Evolutionary conservation across 192 early-diverging fungal genomes (phyloP).

Genomic region (Coemansia sp.): DNA sequence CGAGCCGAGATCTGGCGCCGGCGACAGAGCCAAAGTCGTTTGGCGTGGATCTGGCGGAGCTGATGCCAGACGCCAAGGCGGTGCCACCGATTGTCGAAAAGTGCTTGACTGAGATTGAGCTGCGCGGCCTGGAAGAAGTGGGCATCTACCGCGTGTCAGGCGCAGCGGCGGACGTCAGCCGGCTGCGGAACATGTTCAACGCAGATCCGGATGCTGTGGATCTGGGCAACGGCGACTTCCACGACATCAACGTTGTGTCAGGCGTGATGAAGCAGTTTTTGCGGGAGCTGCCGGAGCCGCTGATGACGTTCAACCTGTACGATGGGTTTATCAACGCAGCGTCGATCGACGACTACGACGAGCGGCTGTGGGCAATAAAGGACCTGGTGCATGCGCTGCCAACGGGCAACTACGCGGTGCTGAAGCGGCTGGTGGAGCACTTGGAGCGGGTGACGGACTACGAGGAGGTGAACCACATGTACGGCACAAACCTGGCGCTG

Average conservation of each 20-base stretch:
- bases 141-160: conserved; percentile 77
- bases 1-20: conserved; percentile 2
- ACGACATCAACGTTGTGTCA: conserved; percentile 81
- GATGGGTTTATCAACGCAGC: conserved; percentile 78
- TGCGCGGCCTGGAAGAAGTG: conserved; percentile 69
- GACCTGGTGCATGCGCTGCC: conserved; percentile 65
- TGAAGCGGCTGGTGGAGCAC: conserved; percentile 72
- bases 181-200: conserved; percentile 63
- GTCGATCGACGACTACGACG: conserved; percentile 68
- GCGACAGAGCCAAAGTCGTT: conserved; percentile 58
- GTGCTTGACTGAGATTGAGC: conserved; percentile 72
- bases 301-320: conserved; percentile 83
- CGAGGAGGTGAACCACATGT: conserved; percentile 85
- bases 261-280: conserved; percentile 93
- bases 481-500: conserved; percentile 84
- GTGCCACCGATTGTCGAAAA: conserved; percentile 64
- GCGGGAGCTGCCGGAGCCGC: conserved; percentile 88
- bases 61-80: conserved; percentile 61
- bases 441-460: conserved; percentile 74
- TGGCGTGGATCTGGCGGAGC: conserved; percentile 60
- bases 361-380: conserved; percentile 71
- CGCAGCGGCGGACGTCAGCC: conserved; percentile 61
- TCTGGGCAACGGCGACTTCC: conserved; percentile 60
- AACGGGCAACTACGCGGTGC: conserved; percentile 60
- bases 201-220: conserved; percentile 60